phyloP scores from a whole-genome alignment of 2,329 filamentous ascomycete genomes.

The Botryotinia convoluta region DNA sequence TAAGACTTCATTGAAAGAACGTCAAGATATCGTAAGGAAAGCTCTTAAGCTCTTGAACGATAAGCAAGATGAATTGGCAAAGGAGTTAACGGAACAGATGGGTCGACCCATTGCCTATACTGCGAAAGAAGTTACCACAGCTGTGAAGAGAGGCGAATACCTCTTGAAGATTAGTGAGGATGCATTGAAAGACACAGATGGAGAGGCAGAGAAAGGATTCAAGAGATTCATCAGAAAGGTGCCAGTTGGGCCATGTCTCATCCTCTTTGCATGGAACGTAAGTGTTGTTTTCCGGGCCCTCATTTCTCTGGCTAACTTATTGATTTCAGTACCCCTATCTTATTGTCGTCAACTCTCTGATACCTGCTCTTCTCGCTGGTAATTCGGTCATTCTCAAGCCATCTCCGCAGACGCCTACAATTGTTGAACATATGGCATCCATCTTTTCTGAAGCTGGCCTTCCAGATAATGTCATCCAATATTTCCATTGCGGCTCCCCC shows the following conservation, averaged over 20 bases:
- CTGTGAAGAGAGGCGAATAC: slow-evolving; percentile 81
- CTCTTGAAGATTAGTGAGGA: slow-evolving; percentile 80
- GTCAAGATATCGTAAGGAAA: slow-evolving; percentile 77
- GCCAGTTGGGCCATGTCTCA: slow-evolving; percentile 80
- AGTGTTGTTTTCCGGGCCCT: slow-evolving; percentile 41
- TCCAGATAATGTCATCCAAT: slow-evolving; percentile 80
- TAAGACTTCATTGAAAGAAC: slow-evolving; percentile 69
- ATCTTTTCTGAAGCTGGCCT: slow-evolving; percentile 79
- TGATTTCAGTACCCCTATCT: slow-evolving; percentile 80
- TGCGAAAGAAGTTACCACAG: slow-evolving; percentile 78
- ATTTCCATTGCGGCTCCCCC: slow-evolving; percentile 84
- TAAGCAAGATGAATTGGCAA: slow-evolving; percentile 75
- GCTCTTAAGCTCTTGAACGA: slow-evolving; percentile 69
- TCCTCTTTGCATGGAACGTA: slow-evolving; percentile 96
- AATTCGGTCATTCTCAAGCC: slow-evolving; percentile 94
- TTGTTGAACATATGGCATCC: slow-evolving; percentile 77
- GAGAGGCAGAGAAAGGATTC: slow-evolving; percentile 83
- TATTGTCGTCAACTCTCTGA: slow-evolving; percentile 86
- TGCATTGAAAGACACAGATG: slow-evolving; percentile 73
- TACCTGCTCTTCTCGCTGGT: slow-evolving; percentile 86
- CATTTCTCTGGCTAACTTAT: slow-evolving; percentile 22
- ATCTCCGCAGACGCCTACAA: slow-evolving; percentile 89
- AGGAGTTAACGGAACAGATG: slow-evolving; percentile 92
- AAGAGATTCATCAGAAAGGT: slow-evolving; percentile 86
- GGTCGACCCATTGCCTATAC: slow-evolving; percentile 87